Percentiles rank a stretch among this genome's conserved stretches.
Evolutionary conservation across 345 rosid genomes (phyloP).

Genomic region (Aquilaria sinensis): DNA sequence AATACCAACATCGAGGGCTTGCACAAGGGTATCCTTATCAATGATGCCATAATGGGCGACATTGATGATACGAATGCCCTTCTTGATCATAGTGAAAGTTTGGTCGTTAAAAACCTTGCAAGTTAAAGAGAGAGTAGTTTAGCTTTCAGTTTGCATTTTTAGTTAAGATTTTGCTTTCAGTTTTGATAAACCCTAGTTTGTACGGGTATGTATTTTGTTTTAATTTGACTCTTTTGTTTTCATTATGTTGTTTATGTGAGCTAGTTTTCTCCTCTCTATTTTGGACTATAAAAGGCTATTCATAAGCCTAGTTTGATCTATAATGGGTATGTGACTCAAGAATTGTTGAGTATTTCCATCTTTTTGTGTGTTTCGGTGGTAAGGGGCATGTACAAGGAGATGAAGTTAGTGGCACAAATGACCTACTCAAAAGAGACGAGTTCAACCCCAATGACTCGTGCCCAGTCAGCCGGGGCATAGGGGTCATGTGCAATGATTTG

Average conservation of each 20-base stretch:
- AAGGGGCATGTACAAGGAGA: conserved; percentile 82
- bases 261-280: no score
- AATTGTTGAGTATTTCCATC: no score
- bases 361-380: conserved; percentile 25
- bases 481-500: conserved; percentile 81
- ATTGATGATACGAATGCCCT: conserved; percentile 68
- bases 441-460: conserved; percentile 70
- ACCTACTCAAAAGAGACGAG: conserved; percentile 75
- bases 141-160: no score
- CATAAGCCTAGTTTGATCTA: no score
- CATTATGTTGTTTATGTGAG: no score
- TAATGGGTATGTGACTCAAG: no score
- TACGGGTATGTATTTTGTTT: no score
- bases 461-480: conserved; percentile 76
- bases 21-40: conserved; percentile 70
- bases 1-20: conserved; percentile 63
- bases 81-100: conserved; percentile 62
- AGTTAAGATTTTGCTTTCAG: no score
- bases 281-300: no score
- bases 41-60: conserved; percentile 90
- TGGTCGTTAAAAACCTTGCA: conserved; percentile 56
- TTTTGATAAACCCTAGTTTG: no score
- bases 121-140: conserved; percentile 14
- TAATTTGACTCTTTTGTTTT: no score
- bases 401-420: conserved; percentile 57